A percentile compares a stretch with the other conserved stretches of the same genome.
These are phyloP conservation scores for Phytophthora cryptogea DNA, from an alignment of 352 stramenopile genomes.

Conservation along the genomic window DNA sequence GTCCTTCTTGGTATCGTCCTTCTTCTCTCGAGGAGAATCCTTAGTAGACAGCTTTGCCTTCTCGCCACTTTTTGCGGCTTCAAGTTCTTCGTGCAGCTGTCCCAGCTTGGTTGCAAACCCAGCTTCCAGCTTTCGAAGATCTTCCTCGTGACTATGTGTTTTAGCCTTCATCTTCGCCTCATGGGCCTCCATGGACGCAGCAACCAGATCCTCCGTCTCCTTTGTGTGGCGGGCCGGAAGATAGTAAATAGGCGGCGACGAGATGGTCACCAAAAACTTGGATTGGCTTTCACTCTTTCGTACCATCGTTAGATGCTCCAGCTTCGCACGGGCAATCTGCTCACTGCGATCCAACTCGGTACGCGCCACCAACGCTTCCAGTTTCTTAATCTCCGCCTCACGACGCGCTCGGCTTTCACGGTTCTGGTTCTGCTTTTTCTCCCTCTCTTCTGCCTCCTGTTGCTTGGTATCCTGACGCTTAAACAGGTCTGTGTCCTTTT, in stretches of 20 bases:
- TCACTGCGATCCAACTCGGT: constrained; percentile 65
- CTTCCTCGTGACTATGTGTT: constrained; percentile 46
- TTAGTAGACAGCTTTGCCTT: constrained; percentile 9
- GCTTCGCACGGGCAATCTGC: constrained; percentile 52
- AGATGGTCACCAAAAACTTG: constrained; percentile 71
- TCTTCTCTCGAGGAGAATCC: constrained; percentile 20
- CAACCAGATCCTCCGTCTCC: constrained; percentile 74
- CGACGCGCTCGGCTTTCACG: constrained; percentile 49
- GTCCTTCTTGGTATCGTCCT: constrained; percentile 26
- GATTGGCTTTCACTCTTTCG: constrained; percentile 50
- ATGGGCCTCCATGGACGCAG: constrained; percentile 66
- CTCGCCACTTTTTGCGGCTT: constrained; percentile 30
- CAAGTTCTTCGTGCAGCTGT: constrained; percentile 48
- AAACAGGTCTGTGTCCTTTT: constrained; percentile 76
- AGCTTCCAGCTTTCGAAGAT: constrained; percentile 54
- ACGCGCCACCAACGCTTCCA: constrained; percentile 50
- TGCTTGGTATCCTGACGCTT: constrained; percentile 74
- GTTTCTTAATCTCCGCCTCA: constrained; percentile 36
- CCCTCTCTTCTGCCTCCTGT: constrained; percentile 64
- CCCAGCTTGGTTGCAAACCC: constrained; percentile 57
- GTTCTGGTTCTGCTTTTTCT: constrained; percentile 66
- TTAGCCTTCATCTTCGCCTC: constrained; percentile 62
- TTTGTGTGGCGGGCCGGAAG: constrained; percentile 76
- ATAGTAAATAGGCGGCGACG: constrained; percentile 76
- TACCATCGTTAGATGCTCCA: constrained; percentile 58